phyloP scores from a whole-genome alignment of 805 yeast species.

The Saturnispora diversa region DNA sequence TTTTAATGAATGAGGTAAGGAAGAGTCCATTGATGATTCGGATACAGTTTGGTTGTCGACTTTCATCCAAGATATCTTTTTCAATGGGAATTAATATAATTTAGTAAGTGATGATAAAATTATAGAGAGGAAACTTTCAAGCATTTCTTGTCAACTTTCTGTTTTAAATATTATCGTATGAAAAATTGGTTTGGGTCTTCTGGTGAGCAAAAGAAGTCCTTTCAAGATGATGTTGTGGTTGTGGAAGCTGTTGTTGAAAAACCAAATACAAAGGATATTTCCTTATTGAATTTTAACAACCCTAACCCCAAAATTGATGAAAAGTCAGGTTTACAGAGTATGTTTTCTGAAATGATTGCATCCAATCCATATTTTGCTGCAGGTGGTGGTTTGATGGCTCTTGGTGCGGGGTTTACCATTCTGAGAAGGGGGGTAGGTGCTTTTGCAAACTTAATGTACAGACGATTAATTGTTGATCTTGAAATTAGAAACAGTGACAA shows the following conservation, averaged over 20 bases:
- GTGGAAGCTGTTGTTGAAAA: conserved; percentile 12
- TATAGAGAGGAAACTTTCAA: no score
- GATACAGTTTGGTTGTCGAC: no score
- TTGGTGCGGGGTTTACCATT: conserved; percentile 83
- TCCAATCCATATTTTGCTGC: conserved; percentile 94
- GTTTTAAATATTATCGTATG: background rate
- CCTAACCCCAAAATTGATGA: conserved; percentile 6
- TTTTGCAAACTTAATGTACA: conserved; percentile 59
- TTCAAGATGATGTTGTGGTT: background rate
- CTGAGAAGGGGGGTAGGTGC: conserved; percentile 62
- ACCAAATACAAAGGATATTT: conserved; percentile 33
- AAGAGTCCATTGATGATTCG: no score
- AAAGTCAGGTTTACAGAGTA: background rate
- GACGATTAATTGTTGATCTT: conserved; percentile 81
- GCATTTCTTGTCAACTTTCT: background rate
- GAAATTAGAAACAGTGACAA: conserved; percentile 92
- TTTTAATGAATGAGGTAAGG: no score
- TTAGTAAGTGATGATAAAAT: no score
- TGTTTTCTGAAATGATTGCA: conserved; percentile 31
- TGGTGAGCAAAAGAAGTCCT: background rate
- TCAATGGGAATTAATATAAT: no score
- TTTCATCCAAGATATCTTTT: no score
- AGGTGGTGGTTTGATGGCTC: conserved; percentile 93
- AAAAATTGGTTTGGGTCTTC: conserved; percentile 6
- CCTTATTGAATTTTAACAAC: conserved; percentile 33